Evolutionary conservation across 106 monocot species (phyloP), one percentile per base, ranked within the genome.

Genomic region (Ottelia alismoides): DNA sequence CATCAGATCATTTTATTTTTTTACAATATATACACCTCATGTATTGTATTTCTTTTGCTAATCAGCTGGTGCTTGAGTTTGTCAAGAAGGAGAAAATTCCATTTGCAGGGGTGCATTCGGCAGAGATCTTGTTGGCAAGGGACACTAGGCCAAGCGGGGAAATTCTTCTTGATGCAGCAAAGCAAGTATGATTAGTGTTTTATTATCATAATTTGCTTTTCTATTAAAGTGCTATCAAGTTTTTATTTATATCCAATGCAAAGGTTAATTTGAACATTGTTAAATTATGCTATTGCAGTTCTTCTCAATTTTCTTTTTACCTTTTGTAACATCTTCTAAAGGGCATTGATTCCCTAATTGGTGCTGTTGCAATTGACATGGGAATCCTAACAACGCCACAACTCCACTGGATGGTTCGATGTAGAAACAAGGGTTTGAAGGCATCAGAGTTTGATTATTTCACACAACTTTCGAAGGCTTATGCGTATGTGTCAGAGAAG

Each of bases 341-440:
- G 85, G 91, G 91, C 31, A 73, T 91, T 45, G 70, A 64, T 64
- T 51, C 72, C 31, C 65, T 91, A 22, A 55, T 81, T 70, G 81
- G 91, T 65, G 69, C 75, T 17, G 61, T 64, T 28, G 75, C 78
- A 62, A n/a, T 81, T 32, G 78, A 91, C 60, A 81, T 91, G 91
- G 84, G 91, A 24, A 65, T 91, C 56, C 55, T n/a, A n/a, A n/a
- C n/a, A n/a, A n/a, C n/a, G n/a, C n/a, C n/a, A n/a, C n/a, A n/a
- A n/a, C n/a, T n/a, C 49, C 91, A 91, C 70, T 91, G 91, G 91
- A 91, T 91, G 66, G 91, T 85, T 67, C 45, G 84, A 45, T 61
- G 69, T 30, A 81, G 69, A 65, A 91, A 91, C 54, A 72, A 70
- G 57, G 78, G 85, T 31, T 56, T 64, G 51, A 65, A 68, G 26